phyloP scores from a whole-genome alignment of 345 rosid genomes.

The Eucalyptus regnans region DNA sequence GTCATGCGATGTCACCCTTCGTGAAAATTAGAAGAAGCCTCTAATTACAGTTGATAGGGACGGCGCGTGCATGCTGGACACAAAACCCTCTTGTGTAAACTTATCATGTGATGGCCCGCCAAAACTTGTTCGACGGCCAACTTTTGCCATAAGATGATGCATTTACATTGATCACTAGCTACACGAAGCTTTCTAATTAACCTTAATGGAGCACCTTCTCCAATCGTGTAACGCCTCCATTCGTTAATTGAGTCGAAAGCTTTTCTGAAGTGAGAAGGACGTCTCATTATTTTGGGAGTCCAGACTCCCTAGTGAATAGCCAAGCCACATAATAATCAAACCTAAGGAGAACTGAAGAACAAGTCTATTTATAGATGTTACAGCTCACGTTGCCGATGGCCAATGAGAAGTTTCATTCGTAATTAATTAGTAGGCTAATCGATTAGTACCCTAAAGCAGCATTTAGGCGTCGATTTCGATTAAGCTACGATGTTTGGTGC shows the following conservation, averaged over 20 bases:
- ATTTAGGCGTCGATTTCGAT: not conserved
- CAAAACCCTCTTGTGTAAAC: not conserved
- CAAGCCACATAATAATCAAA: not conserved
- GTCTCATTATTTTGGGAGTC: not conserved
- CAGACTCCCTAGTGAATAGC: not conserved
- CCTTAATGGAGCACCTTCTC: not conserved
- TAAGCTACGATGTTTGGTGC: too few relatives aligned
- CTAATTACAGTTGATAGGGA: not conserved
- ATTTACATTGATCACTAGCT: not conserved
- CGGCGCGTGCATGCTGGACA: not conserved
- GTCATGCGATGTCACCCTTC: not conserved
- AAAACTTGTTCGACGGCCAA: not conserved
- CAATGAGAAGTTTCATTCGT: not conserved
- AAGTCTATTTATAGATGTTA: not conserved
- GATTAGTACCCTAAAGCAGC: not conserved
- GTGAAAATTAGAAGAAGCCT: not conserved
- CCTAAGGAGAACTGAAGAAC: not conserved
- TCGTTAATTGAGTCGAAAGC: not conserved
- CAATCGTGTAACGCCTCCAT: not conserved
- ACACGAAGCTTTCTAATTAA: not conserved
- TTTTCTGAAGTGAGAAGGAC: not conserved
- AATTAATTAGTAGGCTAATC: not conserved
- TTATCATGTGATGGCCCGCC: not conserved
- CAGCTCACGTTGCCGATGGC: not conserved
- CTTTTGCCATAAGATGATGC: not conserved